phyloP scores from a whole-genome alignment of 1,139 yeast genomes.

The Blastobotrys apis region DNA sequence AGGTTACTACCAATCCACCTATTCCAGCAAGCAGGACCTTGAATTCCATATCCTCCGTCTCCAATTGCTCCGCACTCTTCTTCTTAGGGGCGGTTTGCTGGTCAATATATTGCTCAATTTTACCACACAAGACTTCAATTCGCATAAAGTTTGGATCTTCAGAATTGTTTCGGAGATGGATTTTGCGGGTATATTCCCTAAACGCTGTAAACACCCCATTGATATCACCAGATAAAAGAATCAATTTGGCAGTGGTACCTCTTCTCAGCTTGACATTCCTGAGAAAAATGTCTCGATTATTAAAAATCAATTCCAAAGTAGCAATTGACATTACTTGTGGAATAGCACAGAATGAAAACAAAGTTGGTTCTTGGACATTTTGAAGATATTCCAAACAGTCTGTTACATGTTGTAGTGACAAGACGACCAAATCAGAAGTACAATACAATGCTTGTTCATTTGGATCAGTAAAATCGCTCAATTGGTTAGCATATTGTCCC shows the following conservation, averaged over 20 bases:
- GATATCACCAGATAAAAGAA: constrained; percentile 67
- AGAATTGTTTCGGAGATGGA: constrained; percentile 75
- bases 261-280: constrained; percentile 81
- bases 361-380: constrained; percentile 71
- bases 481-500: constrained; percentile 59
- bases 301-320: constrained; percentile 78
- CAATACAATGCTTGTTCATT: constrained; percentile 54
- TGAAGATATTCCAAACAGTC: constrained; percentile 77
- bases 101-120: constrained; percentile 81
- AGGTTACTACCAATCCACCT: constrained; percentile 21
- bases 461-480: constrained; percentile 52
- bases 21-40: constrained; percentile 22
- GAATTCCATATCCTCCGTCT: constrained; percentile 19
- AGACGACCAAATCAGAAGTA: constrained; percentile 74
- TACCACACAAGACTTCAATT: constrained; percentile 81
- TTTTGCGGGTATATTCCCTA: constrained; percentile 63
- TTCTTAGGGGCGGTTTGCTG: constrained; percentile 27
- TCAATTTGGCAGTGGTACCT: constrained; percentile 81
- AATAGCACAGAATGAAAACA: constrained; percentile 89
- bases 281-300: constrained; percentile 70
- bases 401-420: constrained; percentile 72
- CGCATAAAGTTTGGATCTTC: constrained; percentile 83
- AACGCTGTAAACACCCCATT: constrained; percentile 74
- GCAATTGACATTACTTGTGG: constrained; percentile 99
- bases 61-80: constrained; percentile 17